Conservation (phyloP, 768 basidiomycete species). For the Boletus speciosus region DNA sequence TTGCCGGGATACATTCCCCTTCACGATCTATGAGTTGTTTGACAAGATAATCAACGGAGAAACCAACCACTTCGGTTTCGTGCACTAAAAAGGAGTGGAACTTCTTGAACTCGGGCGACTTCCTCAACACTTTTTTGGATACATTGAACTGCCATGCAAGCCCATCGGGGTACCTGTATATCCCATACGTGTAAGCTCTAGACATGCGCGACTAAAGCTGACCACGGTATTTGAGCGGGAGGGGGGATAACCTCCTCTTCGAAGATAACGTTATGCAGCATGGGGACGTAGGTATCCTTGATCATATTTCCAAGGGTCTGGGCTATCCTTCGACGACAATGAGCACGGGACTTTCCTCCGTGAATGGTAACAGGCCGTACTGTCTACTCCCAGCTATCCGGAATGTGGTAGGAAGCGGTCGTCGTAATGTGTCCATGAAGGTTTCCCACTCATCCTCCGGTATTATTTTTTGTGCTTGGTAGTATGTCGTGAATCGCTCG, state of each 20-base stretch:
- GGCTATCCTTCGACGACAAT: slow-evolving; percentile 46
- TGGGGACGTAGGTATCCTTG: slow-evolving; percentile 72
- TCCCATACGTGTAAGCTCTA: neutral
- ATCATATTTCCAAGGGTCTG: slow-evolving; percentile 79
- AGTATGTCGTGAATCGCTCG: slow-evolving; percentile 63
- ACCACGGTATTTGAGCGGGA: slow-evolving; percentile 87
- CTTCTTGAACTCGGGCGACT: slow-evolving; percentile 84
- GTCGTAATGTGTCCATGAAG: slow-evolving; percentile 62
- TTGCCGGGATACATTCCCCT: slow-evolving; percentile 95
- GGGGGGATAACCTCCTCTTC: slow-evolving; percentile 75
- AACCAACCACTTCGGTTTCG: slow-evolving; percentile 91
- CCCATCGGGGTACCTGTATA: slow-evolving; percentile 83
- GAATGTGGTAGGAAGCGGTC: slow-evolving; percentile 89
- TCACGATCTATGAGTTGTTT: neutral
- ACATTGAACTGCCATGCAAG: slow-evolving; percentile 97
- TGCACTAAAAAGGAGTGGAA: slow-evolving; percentile 97
- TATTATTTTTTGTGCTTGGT: slow-evolving; percentile 73
- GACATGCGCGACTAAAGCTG: slow-evolving; percentile 7
- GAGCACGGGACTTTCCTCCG: neutral
- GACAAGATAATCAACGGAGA: neutral
- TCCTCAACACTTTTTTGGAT: slow-evolving; percentile 82
- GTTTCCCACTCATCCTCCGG: slow-evolving; percentile 74
- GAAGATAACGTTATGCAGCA: slow-evolving; percentile 65
- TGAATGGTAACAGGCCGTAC: slow-evolving; percentile 40
- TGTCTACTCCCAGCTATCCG: slow-evolving; percentile 84